phyloP scores from a whole-genome alignment of 78 protist species.

The Emiliania huxleyi region DNA sequence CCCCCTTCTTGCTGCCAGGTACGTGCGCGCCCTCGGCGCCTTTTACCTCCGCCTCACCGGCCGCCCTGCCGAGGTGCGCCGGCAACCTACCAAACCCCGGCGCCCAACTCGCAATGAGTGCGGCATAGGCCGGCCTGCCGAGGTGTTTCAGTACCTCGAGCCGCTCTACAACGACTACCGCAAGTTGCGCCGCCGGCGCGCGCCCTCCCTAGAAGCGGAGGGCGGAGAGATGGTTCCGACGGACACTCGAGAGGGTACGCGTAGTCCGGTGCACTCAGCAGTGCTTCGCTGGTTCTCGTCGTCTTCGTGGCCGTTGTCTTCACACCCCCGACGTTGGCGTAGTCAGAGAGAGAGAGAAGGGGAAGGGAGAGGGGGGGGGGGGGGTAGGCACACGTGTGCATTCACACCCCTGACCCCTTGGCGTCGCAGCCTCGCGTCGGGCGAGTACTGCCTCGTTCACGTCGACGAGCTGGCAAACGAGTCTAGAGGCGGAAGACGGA shows the following conservation, averaged over 20 bases:
- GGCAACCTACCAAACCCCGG: too few species aligned
- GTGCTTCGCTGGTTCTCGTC: not conserved
- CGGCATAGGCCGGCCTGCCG: not conserved
- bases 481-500: too few species aligned
- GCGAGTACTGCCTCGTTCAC: slow-evolving; percentile 31
- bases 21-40: slow-evolving; percentile 88
- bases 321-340: too few species aligned
- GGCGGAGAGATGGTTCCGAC: not conserved
- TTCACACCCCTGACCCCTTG: too few species aligned
- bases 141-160: slow-evolving; percentile 69
- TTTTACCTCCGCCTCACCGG: slow-evolving; percentile 86
- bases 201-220: too few species aligned
- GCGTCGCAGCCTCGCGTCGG: too few species aligned
- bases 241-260: not conserved
- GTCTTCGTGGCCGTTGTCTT: not conserved
- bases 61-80: too few species aligned
- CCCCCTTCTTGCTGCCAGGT: too few species aligned
- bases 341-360: too few species aligned
- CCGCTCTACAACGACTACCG: slow-evolving; percentile 87
- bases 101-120: too few species aligned
- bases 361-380: too few species aligned
- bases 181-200: slow-evolving; percentile 52
- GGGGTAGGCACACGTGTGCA: too few species aligned
- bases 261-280: not conserved
- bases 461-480: slow-evolving; percentile 87